Evolutionary conservation across 768 basidiomycete genomes (phyloP), one percentile per base, ranked within the genome.

Genomic region (Trametes coccinea): DNA sequence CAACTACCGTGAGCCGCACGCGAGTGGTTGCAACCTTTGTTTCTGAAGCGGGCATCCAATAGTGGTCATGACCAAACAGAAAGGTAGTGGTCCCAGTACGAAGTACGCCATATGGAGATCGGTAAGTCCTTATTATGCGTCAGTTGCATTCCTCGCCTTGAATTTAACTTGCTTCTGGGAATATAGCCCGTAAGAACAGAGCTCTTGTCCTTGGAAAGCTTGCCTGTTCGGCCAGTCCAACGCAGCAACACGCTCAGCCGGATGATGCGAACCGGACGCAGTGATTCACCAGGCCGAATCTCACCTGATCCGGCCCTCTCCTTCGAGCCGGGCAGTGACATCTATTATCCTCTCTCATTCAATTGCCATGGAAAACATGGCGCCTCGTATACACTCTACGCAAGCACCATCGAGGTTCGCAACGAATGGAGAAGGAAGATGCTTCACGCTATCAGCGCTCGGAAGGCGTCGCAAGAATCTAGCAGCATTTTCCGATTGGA

Each of bases 371-470:
- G 80, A 17, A 75, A 79, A 27, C 73, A 76, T 37, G 77, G 79
- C 3, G 80, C 79, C 2, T 69, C 76, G 48, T 80, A 81, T 54
- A 77, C 77, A 11, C 69, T 82, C n/a, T 83, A 79, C 70, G 76
- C 80, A 16, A 78, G 80, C 43, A 73, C 75, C 0, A 65, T 70
- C 5, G 71, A 74, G 2, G 72, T 70, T 4, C 71, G 81, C 7
- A 62, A 68, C 10, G 77, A 78, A 53, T 84, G 82, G 82, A 73
- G 77, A 59, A 67, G 71, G 46, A 78, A 76, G 65, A 69, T 83
- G 2, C 69, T 76, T 33, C 77, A 80, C 61, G 82, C 81, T n/a
- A 74, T 79, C 56, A 74, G 73, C 10, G 61, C 78, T 14, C 71
- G 80, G 13, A 67, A 62, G 27, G 75, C 74, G 29, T 77, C 77